Base-by-base conservation (phyloP, 2,329 filamentous ascomycete species). In the Mariannaea elegans region DNA sequence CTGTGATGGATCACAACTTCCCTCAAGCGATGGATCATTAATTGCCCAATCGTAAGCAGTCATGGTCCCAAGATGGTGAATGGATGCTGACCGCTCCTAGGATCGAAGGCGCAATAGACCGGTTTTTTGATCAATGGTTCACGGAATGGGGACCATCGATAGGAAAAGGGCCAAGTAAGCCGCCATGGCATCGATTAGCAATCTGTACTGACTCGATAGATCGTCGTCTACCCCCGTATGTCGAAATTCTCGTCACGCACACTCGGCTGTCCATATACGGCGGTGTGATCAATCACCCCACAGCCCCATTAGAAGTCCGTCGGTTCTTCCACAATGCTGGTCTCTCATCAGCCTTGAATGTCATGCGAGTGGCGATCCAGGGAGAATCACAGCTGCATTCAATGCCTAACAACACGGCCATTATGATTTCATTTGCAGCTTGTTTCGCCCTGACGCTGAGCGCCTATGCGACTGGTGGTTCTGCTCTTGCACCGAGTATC, bases 371-470 rank as follows among this genome's bases (percentile, higher is more conserved):
- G 2, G 89, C 89, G 0, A 90, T 92, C 6, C 89, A 91, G 72
- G 89, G 89, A 31, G 90, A 92, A 70, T 78, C 82, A 0, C 84
- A 89, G 61, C 80, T 92, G 0, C 87, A 87, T 55, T 91, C 89
- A 0, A 92, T 92, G 89, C 90, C 90, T 0, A 92, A 92, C 73
- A 92, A 92, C 66, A 91, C 90, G 0, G 85, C 89, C 55, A 90
- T 92, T 64, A 92, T 92, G 90, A 90, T 92, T 12, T 90, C 89
- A 1, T 92, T 91, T 64, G 89, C 90, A 0, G 88, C 88, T 4
- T 90, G 87, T 66, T 90, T 90, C 62, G 87, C 88, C 0, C 74
- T 90, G n/a, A 84, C 85, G 9, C 79, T 90, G 4, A 88, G 86
- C 64, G 82, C 85, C 0, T 84, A 86, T 46, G 81, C 85, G 3